phyloP scores from a whole-genome alignment of 495 filamentous ascomycete genomes.

The Trypethelium eluteriae region DNA sequence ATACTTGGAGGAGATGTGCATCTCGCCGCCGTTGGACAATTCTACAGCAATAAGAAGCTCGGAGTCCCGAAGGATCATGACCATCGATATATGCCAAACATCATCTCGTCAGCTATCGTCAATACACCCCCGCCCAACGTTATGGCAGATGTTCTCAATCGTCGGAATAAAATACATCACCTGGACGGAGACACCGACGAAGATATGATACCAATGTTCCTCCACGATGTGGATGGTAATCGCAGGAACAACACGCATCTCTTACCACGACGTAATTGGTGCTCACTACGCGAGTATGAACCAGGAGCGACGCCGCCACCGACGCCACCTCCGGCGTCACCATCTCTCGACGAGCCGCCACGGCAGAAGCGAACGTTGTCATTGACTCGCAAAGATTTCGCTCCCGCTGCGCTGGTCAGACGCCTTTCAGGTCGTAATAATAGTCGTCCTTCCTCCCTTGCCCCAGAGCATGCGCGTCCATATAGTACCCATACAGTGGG shows the following conservation, averaged over 20 bases:
- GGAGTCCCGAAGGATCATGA: conserved; percentile 67
- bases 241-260: conserved; percentile 82
- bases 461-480: neutral
- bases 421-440: conserved; percentile 10
- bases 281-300: conserved; percentile 73
- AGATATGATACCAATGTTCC: conserved; percentile 90
- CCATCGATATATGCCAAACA: conserved; percentile 85
- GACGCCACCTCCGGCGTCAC: conserved; percentile 43
- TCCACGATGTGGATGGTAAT: conserved; percentile 79
- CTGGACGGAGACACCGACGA: conserved; percentile 80
- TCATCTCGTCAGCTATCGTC: conserved; percentile 86
- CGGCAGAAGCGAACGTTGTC: neutral
- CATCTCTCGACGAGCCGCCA: conserved; percentile 26
- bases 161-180: conserved; percentile 88
- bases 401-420: conserved; percentile 18
- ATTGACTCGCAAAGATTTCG: conserved; percentile 13
- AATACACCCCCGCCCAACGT: conserved; percentile 85
- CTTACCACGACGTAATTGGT: conserved; percentile 90
- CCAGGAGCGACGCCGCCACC: conserved; percentile 67
- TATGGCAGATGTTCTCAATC: conserved; percentile 86
- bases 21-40: conserved; percentile 83
- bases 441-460: neutral
- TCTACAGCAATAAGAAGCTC: conserved; percentile 81
- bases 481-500: neutral
- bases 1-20: conserved; percentile 90